Evolutionary conservation across 2,329 filamentous ascomycete species (phyloP).

Genomic region (Calonectria ilicicola): DNA sequence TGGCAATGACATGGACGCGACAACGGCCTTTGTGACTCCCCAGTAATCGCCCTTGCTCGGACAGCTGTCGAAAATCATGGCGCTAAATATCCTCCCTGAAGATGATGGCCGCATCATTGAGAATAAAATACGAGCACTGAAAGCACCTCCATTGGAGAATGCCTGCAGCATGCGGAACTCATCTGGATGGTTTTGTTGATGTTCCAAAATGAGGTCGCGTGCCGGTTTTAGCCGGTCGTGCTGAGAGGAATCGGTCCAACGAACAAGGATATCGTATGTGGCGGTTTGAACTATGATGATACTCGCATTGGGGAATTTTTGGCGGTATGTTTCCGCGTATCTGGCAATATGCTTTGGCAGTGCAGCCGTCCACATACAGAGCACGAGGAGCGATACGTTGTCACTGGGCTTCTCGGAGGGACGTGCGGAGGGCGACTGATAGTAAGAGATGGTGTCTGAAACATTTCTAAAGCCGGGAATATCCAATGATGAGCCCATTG

Average conservation of each 20-base stretch:
- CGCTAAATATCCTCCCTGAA: not conserved
- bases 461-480: not conserved
- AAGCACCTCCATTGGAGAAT: not conserved
- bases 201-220: not conserved
- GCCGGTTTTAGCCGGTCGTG: not conserved
- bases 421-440: not conserved
- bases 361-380: not conserved
- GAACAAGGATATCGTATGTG: not conserved
- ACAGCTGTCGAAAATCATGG: conserved; percentile 1
- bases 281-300: not conserved
- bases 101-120: not conserved
- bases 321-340: not conserved
- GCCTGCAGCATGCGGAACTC: not conserved
- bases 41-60: not conserved
- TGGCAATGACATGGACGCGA: not conserved
- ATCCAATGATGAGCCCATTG: not conserved
- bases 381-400: not conserved
- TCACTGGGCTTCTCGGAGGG: not conserved
- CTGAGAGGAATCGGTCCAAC: not conserved
- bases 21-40: not conserved
- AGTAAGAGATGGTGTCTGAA: not conserved
- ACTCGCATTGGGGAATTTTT: not conserved
- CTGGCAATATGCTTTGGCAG: not conserved
- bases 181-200: not conserved
- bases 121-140: not conserved